phyloP scores from a whole-genome alignment of 2,329 filamentous ascomycete species.

The Colletotrichum cuscutae region DNA sequence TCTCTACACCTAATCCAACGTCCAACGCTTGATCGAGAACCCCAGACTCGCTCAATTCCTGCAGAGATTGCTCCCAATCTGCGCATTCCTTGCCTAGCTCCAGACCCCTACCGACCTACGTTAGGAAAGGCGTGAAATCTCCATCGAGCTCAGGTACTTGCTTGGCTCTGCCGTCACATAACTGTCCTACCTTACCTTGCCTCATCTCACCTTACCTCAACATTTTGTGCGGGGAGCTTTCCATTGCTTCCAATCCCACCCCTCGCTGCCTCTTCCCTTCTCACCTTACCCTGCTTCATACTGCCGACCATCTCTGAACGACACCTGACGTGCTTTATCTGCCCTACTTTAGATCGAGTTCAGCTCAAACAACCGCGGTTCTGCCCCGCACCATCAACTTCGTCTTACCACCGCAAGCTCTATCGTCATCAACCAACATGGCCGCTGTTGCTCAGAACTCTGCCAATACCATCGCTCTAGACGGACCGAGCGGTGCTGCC shows the following conservation, averaged over 20 bases:
- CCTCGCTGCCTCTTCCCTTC: background rate
- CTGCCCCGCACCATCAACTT: constrained; percentile 17
- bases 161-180: constrained; percentile 16
- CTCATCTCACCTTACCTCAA: constrained; percentile 21
- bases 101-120: constrained; percentile 33
- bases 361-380: background rate
- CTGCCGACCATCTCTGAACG: background rate
- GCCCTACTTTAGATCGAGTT: constrained; percentile 11
- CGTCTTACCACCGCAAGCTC: background rate
- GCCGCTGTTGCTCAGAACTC: constrained; percentile 46
- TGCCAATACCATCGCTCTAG: constrained; percentile 55
- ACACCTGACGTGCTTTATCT: constrained; percentile 22
- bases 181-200: constrained; percentile 3
- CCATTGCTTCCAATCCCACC: constrained; percentile 11
- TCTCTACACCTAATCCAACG: constrained; percentile 9
- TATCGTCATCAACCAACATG: constrained; percentile 19
- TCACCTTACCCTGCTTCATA: constrained; percentile 5
- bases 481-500: constrained; percentile 51
- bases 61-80: constrained; percentile 32
- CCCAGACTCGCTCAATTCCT: constrained; percentile 20
- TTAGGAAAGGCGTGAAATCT: constrained; percentile 29
- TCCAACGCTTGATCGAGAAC: constrained; percentile 22
- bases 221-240: constrained; percentile 20
- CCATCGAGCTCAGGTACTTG: constrained; percentile 22
- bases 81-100: constrained; percentile 32